Conservation (phyloP, 768 basidiomycete species). For the Saitozyma podzolica region DNA sequence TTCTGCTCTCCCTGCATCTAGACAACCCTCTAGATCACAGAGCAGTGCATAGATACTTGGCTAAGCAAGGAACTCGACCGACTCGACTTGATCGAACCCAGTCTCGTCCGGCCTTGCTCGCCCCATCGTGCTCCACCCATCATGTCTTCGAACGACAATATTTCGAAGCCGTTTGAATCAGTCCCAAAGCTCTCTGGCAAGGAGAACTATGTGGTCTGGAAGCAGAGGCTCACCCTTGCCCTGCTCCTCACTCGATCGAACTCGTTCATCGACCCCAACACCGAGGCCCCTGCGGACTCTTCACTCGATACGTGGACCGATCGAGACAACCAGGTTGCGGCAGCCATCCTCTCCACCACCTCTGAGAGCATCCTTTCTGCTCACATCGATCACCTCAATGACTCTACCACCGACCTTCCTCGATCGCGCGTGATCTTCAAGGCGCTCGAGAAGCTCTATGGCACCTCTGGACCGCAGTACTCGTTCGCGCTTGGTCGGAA, state of each 20-base stretch:
- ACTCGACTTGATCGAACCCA: not conserved
- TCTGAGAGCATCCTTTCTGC: constrained; percentile 5
- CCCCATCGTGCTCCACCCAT: too few relatives aligned
- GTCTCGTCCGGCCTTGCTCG: constrained; percentile 4
- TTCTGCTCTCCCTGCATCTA: constrained; percentile 7
- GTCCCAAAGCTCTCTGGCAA: constrained; percentile 11
- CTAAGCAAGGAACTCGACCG: not conserved
- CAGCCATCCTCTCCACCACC: constrained; percentile 6
- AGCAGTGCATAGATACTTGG: constrained; percentile 1
- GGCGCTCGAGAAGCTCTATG: constrained; percentile 9
- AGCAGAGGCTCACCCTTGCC: constrained; percentile 9
- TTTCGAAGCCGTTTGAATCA: constrained; percentile 8
- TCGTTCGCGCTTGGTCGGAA: constrained; percentile 7
- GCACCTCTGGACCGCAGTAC: constrained; percentile 11
- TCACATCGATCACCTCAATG: constrained; percentile 7
- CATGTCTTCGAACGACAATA: not conserved
- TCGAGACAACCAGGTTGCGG: constrained; percentile 11
- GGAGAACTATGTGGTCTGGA: constrained; percentile 8
- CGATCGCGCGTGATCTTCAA: constrained; percentile 5
- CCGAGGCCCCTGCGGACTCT: not conserved
- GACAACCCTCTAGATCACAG: constrained; percentile 4
- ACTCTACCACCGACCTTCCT: not conserved
- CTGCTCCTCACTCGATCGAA: constrained; percentile 5
- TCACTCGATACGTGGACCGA: not conserved
- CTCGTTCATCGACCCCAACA: constrained; percentile 1